These are phyloP conservation scores for Starmerella geochares DNA, from an alignment of 805 yeast genomes.

Conservation along the genomic window DNA sequence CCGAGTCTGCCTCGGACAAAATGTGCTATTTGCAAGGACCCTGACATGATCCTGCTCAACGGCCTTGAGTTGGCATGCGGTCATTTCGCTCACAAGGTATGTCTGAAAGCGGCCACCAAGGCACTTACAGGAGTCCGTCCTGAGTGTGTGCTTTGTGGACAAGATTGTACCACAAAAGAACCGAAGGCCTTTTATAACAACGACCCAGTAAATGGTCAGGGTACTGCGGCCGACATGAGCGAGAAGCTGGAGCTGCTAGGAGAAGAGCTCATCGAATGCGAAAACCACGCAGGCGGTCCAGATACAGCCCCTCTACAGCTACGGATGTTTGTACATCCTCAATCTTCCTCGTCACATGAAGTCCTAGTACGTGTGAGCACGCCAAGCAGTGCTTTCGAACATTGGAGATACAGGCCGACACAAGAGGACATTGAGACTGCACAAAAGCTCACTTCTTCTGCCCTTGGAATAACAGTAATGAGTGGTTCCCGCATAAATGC, in stretches of 20 bases:
- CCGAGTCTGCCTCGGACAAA: neutral
- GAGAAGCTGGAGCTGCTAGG: neutral
- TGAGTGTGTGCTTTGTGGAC: slow-evolving; percentile 9
- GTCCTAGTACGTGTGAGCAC: slow-evolving; percentile 3
- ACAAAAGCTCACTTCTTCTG: neutral
- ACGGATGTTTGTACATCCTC: neutral
- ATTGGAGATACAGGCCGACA: slow-evolving; percentile 1
- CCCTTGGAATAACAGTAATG: neutral
- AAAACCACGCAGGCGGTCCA: neutral
- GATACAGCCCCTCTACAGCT: neutral
- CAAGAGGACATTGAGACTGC: neutral
- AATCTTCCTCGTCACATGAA: neutral
- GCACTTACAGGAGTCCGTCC: slow-evolving; percentile 1
- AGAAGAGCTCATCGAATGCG: neutral
- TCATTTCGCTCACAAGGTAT: slow-evolving; percentile 12
- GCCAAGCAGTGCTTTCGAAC: neutral
- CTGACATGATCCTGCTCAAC: slow-evolving; percentile 5
- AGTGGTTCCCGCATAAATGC: neutral
- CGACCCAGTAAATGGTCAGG: neutral
- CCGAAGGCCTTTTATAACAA: neutral
- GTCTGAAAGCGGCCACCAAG: neutral
- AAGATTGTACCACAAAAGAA: slow-evolving; percentile 2
- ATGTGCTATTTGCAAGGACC: slow-evolving; percentile 11
- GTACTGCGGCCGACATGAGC: neutral
- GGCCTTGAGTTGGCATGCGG: slow-evolving; percentile 12